A percentile compares a stretch with the other conserved stretches of the same genome.
These are phyloP conservation scores for Rehmannia glutinosa DNA, from an alignment of 257 asterid genomes.

Conservation along the genomic window DNA sequence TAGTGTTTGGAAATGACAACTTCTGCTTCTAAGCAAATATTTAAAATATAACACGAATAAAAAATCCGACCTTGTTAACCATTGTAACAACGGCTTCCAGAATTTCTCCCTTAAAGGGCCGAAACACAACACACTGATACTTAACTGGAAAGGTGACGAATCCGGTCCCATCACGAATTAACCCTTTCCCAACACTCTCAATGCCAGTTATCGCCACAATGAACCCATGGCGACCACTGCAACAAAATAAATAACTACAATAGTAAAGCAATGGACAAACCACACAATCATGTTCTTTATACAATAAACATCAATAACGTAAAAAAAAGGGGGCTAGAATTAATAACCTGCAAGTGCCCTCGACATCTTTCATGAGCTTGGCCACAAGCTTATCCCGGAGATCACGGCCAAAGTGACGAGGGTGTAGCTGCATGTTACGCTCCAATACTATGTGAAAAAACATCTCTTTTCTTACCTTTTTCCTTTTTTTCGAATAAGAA, in stretches of 20 bases:
- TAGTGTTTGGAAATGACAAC: too few species aligned
- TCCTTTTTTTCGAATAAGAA: background rate
- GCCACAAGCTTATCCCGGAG: slow-evolving; percentile 84
- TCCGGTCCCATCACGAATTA: slow-evolving; percentile 94
- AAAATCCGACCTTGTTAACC: slow-evolving; percentile 66
- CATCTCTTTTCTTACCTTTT: slow-evolving; percentile 28
- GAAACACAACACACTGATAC: slow-evolving; percentile 87
- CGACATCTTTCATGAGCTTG: slow-evolving; percentile 94
- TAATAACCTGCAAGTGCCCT: slow-evolving; percentile 90
- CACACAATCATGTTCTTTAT: background rate
- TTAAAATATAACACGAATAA: background rate
- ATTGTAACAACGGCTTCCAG: slow-evolving; percentile 91
- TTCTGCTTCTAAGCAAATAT: background rate
- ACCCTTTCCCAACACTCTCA: slow-evolving; percentile 86
- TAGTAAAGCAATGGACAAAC: background rate
- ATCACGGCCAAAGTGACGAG: slow-evolving; percentile 96
- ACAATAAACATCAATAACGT: background rate
- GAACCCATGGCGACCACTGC: slow-evolving; percentile 88
- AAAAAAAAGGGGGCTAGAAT: background rate
- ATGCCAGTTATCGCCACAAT: slow-evolving; percentile 91
- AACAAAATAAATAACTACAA: background rate
- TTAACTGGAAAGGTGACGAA: slow-evolving; percentile 84
- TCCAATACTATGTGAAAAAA: slow-evolving; percentile 90
- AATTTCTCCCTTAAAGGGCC: slow-evolving; percentile 90
- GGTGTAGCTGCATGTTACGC: slow-evolving; percentile 94